phyloP scores from a whole-genome alignment of 1,284 basidiomycete genomes.

The Phlebopus sp. region DNA sequence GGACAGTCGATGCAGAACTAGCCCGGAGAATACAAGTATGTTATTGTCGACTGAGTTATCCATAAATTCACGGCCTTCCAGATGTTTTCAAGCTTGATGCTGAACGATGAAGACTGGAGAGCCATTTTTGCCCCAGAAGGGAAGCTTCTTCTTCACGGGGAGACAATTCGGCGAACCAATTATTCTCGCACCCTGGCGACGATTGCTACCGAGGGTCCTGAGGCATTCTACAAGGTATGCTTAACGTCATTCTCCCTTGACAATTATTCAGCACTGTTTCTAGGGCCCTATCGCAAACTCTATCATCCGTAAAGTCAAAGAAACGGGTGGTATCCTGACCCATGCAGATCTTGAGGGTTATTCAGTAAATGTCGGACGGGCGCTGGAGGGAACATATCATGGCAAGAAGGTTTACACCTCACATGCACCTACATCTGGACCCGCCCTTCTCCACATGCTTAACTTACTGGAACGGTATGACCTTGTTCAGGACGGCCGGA shows the following conservation, averaged over 20 bases:
- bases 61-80: constrained; percentile 25
- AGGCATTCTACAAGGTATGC: constrained; percentile 71
- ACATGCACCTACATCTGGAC: constrained; percentile 80
- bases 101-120: constrained; percentile 75
- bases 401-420: constrained; percentile 82
- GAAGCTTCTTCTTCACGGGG: constrained; percentile 67
- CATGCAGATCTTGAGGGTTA: constrained; percentile 72
- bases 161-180: constrained; percentile 67
- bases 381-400: constrained; percentile 74
- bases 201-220: constrained; percentile 67
- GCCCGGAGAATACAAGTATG: constrained; percentile 68
- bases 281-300: constrained; percentile 75
- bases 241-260: constrained; percentile 20
- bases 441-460: constrained; percentile 76
- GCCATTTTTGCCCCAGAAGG: constrained; percentile 81
- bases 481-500: constrained; percentile 46
- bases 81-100: constrained; percentile 63
- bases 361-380: constrained; percentile 65
- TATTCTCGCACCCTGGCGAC: constrained; percentile 64
- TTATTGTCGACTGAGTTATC: constrained; percentile 11
- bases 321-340: constrained; percentile 78
- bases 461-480: constrained; percentile 75
- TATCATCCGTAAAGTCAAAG: constrained; percentile 63
- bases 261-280: constrained; percentile 9
- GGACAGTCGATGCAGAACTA: constrained; percentile 75